Evolutionary conservation across 305 asterid genomes (phyloP).

Genomic region (Fraxinus platypoda): DNA sequence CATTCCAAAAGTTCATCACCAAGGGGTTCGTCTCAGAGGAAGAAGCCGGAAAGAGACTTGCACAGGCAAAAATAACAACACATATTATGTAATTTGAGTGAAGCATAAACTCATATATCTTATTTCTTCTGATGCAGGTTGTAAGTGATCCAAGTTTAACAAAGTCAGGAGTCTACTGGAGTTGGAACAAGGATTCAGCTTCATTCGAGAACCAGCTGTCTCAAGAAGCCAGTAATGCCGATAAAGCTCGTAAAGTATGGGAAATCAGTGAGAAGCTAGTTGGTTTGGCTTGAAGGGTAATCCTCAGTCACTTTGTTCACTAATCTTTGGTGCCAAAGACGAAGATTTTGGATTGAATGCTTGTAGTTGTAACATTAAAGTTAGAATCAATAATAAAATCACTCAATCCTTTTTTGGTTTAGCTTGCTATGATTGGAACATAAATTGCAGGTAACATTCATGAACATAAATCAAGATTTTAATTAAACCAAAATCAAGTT

Average conservation of each 20-base stretch:
- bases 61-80: slow-evolving; percentile 50
- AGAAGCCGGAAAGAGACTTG: slow-evolving; percentile 88
- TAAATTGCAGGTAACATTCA: not conserved
- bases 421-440: not conserved
- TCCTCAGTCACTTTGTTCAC: not conserved
- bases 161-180: slow-evolving; percentile 98
- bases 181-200: slow-evolving; percentile 96
- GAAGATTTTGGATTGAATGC: slow-evolving; percentile 24
- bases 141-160: slow-evolving; percentile 93
- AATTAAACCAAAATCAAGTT: not conserved
- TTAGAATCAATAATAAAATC: slow-evolving; percentile 6
- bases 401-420: not conserved
- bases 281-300: slow-evolving; percentile 51
- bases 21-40: slow-evolving; percentile 93
- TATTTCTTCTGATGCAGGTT: slow-evolving; percentile 47
- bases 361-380: not conserved
- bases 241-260: slow-evolving; percentile 87
- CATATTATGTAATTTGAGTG: not conserved
- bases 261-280: slow-evolving; percentile 87
- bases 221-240: slow-evolving; percentile 76
- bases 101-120: not conserved
- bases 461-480: not conserved
- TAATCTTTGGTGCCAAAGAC: not conserved
- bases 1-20: slow-evolving; percentile 88
- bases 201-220: slow-evolving; percentile 91